Base-by-base conservation (phyloP, 2,329 filamentous ascomycete species). In the Talaromyces marneffei region DNA sequence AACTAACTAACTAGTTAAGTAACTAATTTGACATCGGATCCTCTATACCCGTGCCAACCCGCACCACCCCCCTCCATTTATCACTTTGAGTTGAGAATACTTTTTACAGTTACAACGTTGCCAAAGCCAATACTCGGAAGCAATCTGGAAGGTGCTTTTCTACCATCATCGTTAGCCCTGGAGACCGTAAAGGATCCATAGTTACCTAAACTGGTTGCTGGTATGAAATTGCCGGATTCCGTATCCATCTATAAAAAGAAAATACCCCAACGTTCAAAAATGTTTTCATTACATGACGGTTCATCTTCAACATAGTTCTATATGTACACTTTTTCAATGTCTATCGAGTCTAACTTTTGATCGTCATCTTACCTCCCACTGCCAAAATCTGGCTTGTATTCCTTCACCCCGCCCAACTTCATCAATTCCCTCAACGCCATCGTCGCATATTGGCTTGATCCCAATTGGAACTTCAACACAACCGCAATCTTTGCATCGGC, bases 401-500 rank as follows among this genome's bases (percentile, higher is more conserved):
- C 80, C 68, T 79, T 79, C 4, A 86, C 79, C 12, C 85, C 87
- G 2, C 86, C 85, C 44, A 75, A 76, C 69, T 86, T 88, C 80
- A 91, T 92, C 64, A 95, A 75, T 75, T 95, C 91, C 58, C 91
- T 79, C 65, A 95, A 72, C 12, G 89, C 89, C 80, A 95, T 90
- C 0, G 91, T 95, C 0, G 91, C 91, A 76, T 95, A 95, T 70
- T 91, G 88, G 70, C 89, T 92, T 54, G 87, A 86, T 1, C 86
- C 88, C 29, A 95, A 80, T 71, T 91, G 87, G 75, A 95, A 84
- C 71, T 86, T 91, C 67, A 94, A 27, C 27, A 90, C 76, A 0
- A 91, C 81, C 0, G 87, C 90, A 18, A 90, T 77, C 69, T 88
- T 87, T 56, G 74, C 71, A 16, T 60, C 62, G 20, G 44, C 16